These are phyloP conservation scores for Eucalyptus caleyi DNA, from an alignment of 345 rosid species.

Conservation along the genomic window DNA sequence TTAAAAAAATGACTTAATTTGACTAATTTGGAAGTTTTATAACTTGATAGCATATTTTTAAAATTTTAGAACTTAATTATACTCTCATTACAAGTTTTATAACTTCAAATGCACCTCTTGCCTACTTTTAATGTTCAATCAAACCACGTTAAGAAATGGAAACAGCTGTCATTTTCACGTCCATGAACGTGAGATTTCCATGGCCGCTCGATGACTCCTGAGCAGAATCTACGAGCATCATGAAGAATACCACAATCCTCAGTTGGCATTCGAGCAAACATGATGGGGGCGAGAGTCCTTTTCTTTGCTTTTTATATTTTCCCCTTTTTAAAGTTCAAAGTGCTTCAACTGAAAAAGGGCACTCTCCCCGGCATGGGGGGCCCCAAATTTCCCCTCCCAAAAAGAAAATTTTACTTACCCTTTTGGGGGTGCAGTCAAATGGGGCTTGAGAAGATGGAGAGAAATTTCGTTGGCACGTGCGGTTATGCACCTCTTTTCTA, in stretches of 20 bases:
- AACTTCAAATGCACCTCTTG: rapidly evolving
- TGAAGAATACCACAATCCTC: not conserved
- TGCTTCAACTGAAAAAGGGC: not conserved
- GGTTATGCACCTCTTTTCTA: not conserved
- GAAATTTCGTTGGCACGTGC: not conserved
- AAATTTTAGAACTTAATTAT: no score
- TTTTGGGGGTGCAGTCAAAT: not conserved
- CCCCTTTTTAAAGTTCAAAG: not conserved
- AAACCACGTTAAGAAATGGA: not conserved
- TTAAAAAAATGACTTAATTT: no score
- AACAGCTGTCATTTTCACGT: not conserved
- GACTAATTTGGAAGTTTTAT: no score
- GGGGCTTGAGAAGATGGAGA: not conserved
- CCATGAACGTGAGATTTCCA: not conserved
- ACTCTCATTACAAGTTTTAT: no score
- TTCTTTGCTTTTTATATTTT: not conserved
- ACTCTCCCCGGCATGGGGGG: not conserved
- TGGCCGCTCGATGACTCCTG: not conserved
- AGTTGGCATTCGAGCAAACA: not conserved
- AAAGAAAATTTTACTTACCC: not conserved
- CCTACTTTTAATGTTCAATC: not conserved
- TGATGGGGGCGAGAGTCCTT: not conserved
- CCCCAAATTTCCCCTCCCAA: not conserved
- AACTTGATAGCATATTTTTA: rapidly evolving
- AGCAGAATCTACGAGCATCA: not conserved